A percentile compares a stretch with the other conserved stretches of the same genome.
Evolutionary conservation across 164 flowering plant species (phyloP).

Genomic region (Paratinospora sagittata): DNA sequence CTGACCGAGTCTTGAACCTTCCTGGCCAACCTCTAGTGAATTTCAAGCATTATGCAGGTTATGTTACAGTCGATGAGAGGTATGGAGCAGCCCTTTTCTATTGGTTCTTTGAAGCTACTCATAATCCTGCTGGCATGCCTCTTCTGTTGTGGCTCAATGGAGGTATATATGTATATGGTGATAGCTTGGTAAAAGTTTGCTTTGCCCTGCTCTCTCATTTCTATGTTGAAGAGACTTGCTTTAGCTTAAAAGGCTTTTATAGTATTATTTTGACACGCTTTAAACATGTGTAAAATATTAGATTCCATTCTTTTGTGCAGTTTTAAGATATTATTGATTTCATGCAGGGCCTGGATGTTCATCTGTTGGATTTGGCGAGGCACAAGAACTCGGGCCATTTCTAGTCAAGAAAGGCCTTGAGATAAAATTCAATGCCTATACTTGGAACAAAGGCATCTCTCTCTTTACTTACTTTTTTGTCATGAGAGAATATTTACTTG

Average conservation of each 20-base stretch:
- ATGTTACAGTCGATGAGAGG: constrained; percentile 3
- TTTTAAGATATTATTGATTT: neutral
- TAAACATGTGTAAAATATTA: neutral
- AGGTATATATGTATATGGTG: neutral
- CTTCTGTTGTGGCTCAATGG: constrained; percentile 18
- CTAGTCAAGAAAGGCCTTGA: constrained; percentile 38
- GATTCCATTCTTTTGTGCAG: neutral
- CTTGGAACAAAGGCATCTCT: constrained; percentile 49
- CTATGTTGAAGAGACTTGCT: neutral
- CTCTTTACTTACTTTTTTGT: neutral
- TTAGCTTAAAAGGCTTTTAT: neutral
- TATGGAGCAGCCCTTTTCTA: constrained; percentile 14
- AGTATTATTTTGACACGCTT: neutral
- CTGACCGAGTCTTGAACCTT: constrained; percentile 6
- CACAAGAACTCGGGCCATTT: constrained; percentile 70
- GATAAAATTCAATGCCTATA: constrained; percentile 37
- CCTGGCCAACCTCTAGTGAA: constrained; percentile 14
- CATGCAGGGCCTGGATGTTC: constrained; percentile 75
- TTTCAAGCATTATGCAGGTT: constrained; percentile 12
- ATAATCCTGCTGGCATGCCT: constrained; percentile 5
- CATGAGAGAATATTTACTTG: neutral
- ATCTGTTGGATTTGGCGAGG: constrained; percentile 60
- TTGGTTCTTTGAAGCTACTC: constrained; percentile 17
- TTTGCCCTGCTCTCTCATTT: neutral
- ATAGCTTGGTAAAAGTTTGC: neutral